phyloP scores from a whole-genome alignment of 768 basidiomycete genomes.

The Tricholoma flavovirens region DNA sequence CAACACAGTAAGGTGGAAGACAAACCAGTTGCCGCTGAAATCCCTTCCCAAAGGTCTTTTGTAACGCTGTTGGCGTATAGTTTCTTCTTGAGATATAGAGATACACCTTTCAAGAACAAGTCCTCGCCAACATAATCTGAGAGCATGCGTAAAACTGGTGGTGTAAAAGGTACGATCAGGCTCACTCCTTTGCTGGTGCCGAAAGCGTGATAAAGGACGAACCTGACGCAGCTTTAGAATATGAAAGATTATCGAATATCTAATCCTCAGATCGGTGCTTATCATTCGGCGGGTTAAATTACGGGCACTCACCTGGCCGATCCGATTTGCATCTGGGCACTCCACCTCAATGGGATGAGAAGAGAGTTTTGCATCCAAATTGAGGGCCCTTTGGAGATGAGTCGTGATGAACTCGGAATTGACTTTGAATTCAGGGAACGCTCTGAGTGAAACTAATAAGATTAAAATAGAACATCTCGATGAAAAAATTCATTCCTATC shows the following conservation, averaged over 20 bases:
- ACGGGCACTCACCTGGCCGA: conserved; percentile 52
- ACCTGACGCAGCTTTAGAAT: conserved; percentile 81
- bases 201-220: conserved; percentile 6
- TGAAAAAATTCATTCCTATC: conserved; percentile 39
- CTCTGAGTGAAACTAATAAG: conserved; percentile 28
- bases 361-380: conserved; percentile 77
- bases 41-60: conserved; percentile 83
- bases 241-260: conserved; percentile 87
- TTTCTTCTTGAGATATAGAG: conserved; percentile 86
- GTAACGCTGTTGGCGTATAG: conserved; percentile 83
- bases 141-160: conserved; percentile 86
- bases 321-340: conserved; percentile 79
- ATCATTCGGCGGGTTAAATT: background rate
- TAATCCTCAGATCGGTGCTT: conserved; percentile 22
- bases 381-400: conserved; percentile 68
- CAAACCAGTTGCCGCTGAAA: conserved; percentile 62
- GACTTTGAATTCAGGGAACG: conserved; percentile 84
- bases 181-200: background rate
- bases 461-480: background rate
- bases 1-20: background rate
- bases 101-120: conserved; percentile 81
- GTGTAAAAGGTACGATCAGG: too few species aligned
- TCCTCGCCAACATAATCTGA: conserved; percentile 88
- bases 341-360: conserved; percentile 93
- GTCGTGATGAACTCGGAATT: conserved; percentile 73